Conservation (phyloP, 2,329 filamentous ascomycete genomes). For the Cladosporium sphaerospermum region DNA sequence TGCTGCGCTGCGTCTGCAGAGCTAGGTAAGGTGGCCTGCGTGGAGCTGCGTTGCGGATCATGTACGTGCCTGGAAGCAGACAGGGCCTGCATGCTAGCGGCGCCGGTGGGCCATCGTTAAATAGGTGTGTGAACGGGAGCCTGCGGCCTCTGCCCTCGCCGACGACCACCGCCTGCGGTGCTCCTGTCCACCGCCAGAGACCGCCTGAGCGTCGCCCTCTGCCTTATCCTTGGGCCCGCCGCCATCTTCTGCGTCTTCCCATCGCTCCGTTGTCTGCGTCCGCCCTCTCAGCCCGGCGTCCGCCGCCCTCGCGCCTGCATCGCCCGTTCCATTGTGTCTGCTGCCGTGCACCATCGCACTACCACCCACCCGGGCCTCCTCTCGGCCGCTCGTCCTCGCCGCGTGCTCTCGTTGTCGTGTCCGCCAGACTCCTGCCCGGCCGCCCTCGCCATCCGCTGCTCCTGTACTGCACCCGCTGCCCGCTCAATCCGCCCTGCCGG, state of each 20-base stretch:
- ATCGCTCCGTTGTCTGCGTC: not conserved
- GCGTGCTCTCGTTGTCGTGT: too few relatives aligned
- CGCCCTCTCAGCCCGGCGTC: not conserved
- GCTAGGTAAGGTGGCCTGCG: slow-evolving; percentile 6
- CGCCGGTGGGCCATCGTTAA: slow-evolving; percentile 11
- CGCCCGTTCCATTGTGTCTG: not conserved
- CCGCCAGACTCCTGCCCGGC: too few relatives aligned
- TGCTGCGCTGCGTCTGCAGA: slow-evolving; percentile 10
- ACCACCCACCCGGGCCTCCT: slow-evolving; percentile 5
- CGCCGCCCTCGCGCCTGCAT: not conserved
- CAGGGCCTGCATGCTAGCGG: slow-evolving; percentile 10
- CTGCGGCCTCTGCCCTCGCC: not conserved
- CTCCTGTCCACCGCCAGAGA: too few relatives aligned
- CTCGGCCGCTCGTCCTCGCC: not conserved
- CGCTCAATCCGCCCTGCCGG: too few relatives aligned
- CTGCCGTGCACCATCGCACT: slow-evolving; percentile 10
- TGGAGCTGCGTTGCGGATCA: slow-evolving; percentile 1
- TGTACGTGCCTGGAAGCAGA: slow-evolving; percentile 11
- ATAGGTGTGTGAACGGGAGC: not conserved
- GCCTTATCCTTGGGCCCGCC: not conserved
- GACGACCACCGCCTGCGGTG: too few relatives aligned
- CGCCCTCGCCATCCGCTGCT: too few relatives aligned
- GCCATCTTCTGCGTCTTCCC: not conserved
- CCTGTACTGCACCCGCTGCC: too few relatives aligned
- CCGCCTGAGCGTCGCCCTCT: too few relatives aligned